phyloP scores from a whole-genome alignment of 768 basidiomycete genomes.

The Cystobasidium onofrii region DNA sequence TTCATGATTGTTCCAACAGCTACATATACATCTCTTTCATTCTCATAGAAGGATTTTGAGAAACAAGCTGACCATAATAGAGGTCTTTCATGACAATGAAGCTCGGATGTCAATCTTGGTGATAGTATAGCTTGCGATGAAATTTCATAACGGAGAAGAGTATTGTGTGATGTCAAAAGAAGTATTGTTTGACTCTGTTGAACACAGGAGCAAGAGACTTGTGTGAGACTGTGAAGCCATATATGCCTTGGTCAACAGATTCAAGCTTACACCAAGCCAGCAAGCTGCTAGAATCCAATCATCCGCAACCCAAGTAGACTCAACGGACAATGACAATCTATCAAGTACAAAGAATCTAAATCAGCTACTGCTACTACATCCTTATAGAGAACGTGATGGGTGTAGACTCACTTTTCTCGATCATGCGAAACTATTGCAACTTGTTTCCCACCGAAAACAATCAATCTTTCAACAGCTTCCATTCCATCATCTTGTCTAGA shows the following conservation, averaged over 20 bases:
- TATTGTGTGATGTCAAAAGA: constrained; percentile 26
- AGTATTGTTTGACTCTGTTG: background rate
- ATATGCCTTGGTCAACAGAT: background rate
- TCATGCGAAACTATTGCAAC: constrained; percentile 1
- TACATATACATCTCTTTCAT: background rate
- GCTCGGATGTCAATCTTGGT: background rate
- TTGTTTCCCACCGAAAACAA: constrained; percentile 21
- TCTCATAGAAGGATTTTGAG: background rate
- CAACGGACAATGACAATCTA: background rate
- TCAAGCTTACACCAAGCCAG: background rate
- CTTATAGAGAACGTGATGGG: background rate
- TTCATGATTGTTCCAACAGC: constrained; percentile 28
- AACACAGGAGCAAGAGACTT: too few relatives aligned
- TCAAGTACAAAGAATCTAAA: background rate
- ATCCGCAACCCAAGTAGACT: background rate
- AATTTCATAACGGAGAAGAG: background rate
- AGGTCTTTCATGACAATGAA: constrained; percentile 12
- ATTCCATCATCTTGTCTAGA: background rate
- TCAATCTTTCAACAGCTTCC: background rate
- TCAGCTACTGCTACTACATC: background rate
- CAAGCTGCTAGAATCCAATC: constrained; percentile 15
- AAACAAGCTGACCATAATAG: constrained; percentile 27
- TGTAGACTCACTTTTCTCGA: constrained; percentile 5
- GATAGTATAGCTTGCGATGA: background rate
- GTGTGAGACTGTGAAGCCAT: too few relatives aligned